Evolutionary conservation across 768 basidiomycete species (phyloP).

Genomic region (Boletellus ananas): DNA sequence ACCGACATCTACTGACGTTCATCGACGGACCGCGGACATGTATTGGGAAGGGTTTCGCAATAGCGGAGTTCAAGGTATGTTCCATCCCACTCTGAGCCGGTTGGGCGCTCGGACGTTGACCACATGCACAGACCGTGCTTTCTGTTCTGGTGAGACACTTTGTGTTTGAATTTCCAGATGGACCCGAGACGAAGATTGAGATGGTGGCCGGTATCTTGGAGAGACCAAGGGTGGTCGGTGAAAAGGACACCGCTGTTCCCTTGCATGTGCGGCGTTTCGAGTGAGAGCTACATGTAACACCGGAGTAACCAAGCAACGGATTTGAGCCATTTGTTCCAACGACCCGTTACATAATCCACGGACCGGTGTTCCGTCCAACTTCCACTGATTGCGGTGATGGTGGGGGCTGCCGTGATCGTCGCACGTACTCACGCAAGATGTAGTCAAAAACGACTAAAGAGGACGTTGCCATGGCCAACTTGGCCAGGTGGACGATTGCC

Average conservation of each 20-base stretch:
- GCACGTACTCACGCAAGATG: no score
- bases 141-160: constrained; percentile 39
- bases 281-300: no score
- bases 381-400: no score
- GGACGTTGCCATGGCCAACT: no score
- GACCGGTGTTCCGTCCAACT: no score
- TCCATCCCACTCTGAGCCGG: not conserved
- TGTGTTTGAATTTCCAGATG: constrained; percentile 21
- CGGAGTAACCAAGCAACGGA: no score
- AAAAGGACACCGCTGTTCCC: constrained; percentile 29
- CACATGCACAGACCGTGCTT: constrained; percentile 35
- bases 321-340: no score
- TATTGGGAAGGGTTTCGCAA: constrained; percentile 46
- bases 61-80: constrained; percentile 34
- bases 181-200: constrained; percentile 6
- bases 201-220: constrained; percentile 19
- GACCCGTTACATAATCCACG: no score
- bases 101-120: not conserved
- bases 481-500: no score
- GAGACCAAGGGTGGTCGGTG: constrained; percentile 20
- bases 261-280: constrained; percentile 29
- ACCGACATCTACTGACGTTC: constrained; percentile 50
- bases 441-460: no score
- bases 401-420: no score
- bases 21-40: constrained; percentile 50